A percentile compares a stretch with the other conserved stretches of the same genome.
Conservation (phyloP, 495 filamentous ascomycete genomes). For the Hyaloscypha variabilis region DNA sequence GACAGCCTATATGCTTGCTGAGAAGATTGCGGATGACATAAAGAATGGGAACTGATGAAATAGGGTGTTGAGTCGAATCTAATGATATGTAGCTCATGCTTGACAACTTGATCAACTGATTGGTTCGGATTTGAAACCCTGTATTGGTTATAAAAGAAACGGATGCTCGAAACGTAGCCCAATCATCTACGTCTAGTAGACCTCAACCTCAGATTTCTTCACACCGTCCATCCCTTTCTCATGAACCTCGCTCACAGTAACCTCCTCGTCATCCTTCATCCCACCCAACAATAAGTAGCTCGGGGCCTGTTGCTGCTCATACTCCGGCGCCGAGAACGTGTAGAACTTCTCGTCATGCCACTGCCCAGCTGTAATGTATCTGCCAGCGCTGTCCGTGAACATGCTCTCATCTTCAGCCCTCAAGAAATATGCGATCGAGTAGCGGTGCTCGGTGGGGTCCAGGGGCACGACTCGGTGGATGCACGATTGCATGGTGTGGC, state of each 20-base stretch:
- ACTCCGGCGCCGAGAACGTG: constrained; percentile 11
- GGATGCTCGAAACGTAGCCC: no score
- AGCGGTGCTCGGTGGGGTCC: constrained; percentile 50
- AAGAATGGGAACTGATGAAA: constrained; percentile 43
- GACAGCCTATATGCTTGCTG: constrained; percentile 57
- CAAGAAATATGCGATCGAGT: constrained; percentile 62
- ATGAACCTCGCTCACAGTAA: neutral
- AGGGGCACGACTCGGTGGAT: constrained; percentile 60
- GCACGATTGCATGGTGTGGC: constrained; percentile 52
- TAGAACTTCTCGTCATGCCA: constrained; percentile 61
- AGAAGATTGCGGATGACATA: constrained; percentile 63
- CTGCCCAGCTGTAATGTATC: constrained; percentile 48
- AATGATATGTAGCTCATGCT: no score
- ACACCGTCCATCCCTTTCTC: constrained; percentile 1
- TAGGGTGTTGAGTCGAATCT: no score
- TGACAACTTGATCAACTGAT: no score
- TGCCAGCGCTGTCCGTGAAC: constrained; percentile 53
- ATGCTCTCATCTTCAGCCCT: constrained; percentile 53
- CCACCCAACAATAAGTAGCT: constrained; percentile 17
- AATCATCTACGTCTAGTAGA: constrained; percentile 11
- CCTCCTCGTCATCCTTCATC: constrained; percentile 11
- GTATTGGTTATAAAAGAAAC: no score
- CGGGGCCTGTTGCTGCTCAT: neutral
- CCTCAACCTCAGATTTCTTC: constrained; percentile 1
- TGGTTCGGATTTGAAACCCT: no score